These are phyloP conservation scores for Epichloe baconii DNA, from an alignment of 2,329 filamentous ascomycete species.

Conservation along the genomic window DNA sequence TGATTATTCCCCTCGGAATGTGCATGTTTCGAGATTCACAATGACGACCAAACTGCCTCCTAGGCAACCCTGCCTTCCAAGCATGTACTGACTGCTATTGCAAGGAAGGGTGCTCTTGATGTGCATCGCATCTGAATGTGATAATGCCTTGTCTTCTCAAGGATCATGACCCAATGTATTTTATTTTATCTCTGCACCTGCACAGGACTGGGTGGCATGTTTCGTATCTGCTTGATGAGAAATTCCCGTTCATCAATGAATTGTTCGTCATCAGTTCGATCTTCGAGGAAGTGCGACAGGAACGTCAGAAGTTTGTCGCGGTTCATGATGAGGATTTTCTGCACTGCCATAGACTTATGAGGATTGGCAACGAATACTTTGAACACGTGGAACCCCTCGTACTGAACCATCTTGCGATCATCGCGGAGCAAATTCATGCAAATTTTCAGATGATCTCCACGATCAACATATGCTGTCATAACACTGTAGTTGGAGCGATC, in stretches of 20 bases:
- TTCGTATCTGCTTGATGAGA: constrained; percentile 82
- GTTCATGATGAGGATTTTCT: constrained; percentile 94
- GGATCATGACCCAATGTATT: not conserved
- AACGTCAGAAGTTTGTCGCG: constrained; percentile 82
- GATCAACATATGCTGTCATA: constrained; percentile 95
- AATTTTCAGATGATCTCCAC: constrained; percentile 90
- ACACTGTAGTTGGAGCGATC: constrained; percentile 95
- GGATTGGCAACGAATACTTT: constrained; percentile 99
- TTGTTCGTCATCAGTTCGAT: constrained; percentile 93
- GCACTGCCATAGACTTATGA: constrained; percentile 91
- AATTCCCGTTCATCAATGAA: constrained; percentile 98
- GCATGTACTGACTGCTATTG: not conserved
- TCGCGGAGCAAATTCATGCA: constrained; percentile 96
- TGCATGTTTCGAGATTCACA: not conserved
- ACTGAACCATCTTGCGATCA: constrained; percentile 97
- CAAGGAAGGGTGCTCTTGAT: not conserved
- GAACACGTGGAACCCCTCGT: constrained; percentile 98
- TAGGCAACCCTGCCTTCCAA: not conserved
- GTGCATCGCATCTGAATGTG: not conserved
- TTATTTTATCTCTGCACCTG: constrained; percentile 30
- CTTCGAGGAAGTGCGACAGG: constrained; percentile 81
- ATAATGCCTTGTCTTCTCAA: not conserved
- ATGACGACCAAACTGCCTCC: not conserved
- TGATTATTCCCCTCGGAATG: not conserved
- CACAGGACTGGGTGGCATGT: constrained; percentile 47